phyloP scores from a whole-genome alignment of 371 early-diverging fungal species.

The Amoeboaphelidium protococcarum region DNA sequence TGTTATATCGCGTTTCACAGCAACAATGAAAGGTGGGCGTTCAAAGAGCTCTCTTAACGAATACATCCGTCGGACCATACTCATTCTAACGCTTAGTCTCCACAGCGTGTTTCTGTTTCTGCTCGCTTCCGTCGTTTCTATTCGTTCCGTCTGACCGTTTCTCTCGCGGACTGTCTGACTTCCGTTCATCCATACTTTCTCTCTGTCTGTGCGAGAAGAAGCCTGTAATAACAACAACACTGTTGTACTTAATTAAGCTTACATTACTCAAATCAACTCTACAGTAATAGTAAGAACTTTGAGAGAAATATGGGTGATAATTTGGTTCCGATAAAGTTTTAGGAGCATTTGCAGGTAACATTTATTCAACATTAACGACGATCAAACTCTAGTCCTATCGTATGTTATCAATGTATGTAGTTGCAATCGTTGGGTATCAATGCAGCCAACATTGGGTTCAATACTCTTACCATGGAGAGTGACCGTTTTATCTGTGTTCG shows the following conservation, averaged over 20 bases:
- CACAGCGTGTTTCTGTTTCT: too few species aligned
- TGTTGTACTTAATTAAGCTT: too few species aligned
- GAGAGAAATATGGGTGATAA: background rate
- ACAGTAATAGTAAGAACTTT: background rate
- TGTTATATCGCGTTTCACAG: too few species aligned
- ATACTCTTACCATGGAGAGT: slow-evolving; percentile 87
- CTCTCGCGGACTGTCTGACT: background rate
- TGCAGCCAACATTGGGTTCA: slow-evolving; percentile 63
- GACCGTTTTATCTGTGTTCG: slow-evolving; percentile 90
- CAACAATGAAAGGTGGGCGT: too few species aligned
- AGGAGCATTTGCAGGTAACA: slow-evolving; percentile 79
- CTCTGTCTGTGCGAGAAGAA: background rate
- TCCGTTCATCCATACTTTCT: background rate
- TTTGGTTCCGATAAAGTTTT: slow-evolving; percentile 23
- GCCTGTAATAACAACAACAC: background rate
- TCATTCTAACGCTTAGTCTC: too few species aligned
- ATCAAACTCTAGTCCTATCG: background rate
- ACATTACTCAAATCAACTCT: background rate
- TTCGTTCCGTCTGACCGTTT: background rate
- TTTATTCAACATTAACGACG: background rate
- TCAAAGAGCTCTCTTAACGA: too few species aligned
- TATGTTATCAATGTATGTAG: slow-evolving; percentile 16
- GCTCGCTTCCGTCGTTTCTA: too few species aligned
- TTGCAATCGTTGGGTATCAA: slow-evolving; percentile 72
- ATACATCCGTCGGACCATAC: too few species aligned